phyloP scores from a whole-genome alignment of 352 stramenopile genomes.

The Globisporangium cystogenes region DNA sequence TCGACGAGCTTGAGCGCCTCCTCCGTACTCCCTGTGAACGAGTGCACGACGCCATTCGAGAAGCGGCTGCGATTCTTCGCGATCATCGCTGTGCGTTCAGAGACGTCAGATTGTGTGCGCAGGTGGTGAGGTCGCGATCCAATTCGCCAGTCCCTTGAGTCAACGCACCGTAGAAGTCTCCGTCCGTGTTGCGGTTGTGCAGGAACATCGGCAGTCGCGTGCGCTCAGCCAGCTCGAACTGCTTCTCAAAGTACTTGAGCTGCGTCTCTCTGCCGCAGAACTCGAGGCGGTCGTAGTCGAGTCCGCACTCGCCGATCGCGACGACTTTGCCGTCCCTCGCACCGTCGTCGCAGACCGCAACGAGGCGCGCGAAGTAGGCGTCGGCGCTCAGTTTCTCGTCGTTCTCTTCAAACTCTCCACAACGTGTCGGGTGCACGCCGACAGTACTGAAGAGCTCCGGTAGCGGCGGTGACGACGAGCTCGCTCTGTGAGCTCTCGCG shows the following conservation, averaged over 20 bases:
- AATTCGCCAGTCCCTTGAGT: not conserved
- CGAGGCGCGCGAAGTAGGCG: conserved; percentile 53
- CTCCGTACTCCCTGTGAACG: conserved; percentile 92
- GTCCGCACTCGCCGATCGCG: conserved; percentile 94
- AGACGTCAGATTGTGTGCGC: no score
- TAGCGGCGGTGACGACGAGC: conserved; percentile 6
- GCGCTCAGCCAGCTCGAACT: conserved; percentile 87
- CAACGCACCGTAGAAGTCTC: conserved; percentile 86
- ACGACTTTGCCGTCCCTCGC: conserved; percentile 67
- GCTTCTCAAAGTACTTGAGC: conserved; percentile 89
- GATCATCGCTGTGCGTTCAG: conserved; percentile 46
- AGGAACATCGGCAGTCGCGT: conserved; percentile 93
- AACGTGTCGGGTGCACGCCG: conserved; percentile 92
- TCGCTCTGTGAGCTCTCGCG: conserved; percentile 8
- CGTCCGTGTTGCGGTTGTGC: conserved; percentile 93
- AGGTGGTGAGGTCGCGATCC: not conserved
- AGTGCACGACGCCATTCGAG: conserved; percentile 93
- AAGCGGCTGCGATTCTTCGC: conserved; percentile 59
- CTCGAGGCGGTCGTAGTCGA: conserved; percentile 96
- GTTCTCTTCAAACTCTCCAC: conserved; percentile 80
- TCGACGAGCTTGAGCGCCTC: conserved; percentile 90
- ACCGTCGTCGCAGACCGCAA: conserved; percentile 53
- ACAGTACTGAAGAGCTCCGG: conserved; percentile 57
- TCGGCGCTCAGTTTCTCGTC: conserved; percentile 42
- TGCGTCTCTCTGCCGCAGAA: conserved; percentile 93